A percentile compares a stretch with the other conserved stretches of the same genome.
Evolutionary conservation across 2,329 filamentous ascomycete genomes (phyloP).

Genomic region (Dactylellina drechsleri): DNA sequence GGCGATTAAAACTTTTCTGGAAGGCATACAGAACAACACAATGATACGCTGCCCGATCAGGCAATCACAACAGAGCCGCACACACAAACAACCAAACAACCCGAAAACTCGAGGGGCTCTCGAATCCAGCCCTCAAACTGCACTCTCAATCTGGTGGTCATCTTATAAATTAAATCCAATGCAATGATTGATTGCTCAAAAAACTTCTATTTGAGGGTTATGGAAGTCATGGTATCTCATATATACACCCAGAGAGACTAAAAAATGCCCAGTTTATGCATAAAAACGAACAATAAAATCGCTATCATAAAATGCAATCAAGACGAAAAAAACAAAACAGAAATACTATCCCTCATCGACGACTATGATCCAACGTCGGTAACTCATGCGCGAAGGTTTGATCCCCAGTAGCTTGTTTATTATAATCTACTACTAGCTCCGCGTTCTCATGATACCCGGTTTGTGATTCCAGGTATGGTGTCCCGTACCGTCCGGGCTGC

Average conservation of each 20-base stretch:
- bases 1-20: constrained; percentile 42
- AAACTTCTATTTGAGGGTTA: background rate
- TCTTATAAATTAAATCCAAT: no score
- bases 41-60: background rate
- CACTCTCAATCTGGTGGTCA: no score
- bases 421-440: background rate
- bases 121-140: no score
- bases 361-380: constrained; percentile 11
- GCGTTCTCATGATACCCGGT: constrained; percentile 15
- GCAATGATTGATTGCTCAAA: no score
- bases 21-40: constrained; percentile 32
- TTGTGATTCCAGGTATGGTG: constrained; percentile 17
- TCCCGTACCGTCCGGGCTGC: constrained; percentile 13
- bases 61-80: constrained; percentile 13
- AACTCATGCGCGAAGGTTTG: constrained; percentile 29
- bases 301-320: constrained; percentile 27
- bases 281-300: constrained; percentile 5
- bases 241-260: background rate
- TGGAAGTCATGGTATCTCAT: constrained; percentile 4
- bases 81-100: background rate
- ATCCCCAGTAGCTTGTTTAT: constrained; percentile 8
- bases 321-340: background rate
- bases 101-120: no score
- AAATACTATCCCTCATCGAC: background rate
- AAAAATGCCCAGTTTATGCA: background rate